Percentiles rank a stretch among this genome's conserved stretches.
Conservation (phyloP, 1,284 basidiomycete genomes). For the Fistulinella cinereoalba region DNA sequence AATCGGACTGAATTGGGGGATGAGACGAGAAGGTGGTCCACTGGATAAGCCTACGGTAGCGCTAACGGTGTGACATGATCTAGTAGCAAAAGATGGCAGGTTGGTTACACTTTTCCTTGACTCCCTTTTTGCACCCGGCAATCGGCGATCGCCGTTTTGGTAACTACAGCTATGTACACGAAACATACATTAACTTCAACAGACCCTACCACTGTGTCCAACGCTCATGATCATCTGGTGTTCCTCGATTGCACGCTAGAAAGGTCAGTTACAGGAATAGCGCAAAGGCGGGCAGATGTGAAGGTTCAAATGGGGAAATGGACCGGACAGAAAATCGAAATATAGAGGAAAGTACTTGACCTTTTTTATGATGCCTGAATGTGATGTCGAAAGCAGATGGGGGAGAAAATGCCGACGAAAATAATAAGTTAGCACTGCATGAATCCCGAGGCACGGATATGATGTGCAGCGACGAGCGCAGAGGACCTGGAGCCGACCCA, state of each 20-base stretch:
- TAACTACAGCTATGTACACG: no score
- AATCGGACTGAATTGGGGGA: no score
- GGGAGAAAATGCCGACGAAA: constrained; percentile 9
- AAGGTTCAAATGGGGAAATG: constrained; percentile 2
- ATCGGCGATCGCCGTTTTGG: constrained; percentile 5
- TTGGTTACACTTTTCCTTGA: constrained; percentile 2
- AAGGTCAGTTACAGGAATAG: constrained; percentile 26
- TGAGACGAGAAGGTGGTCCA: no score
- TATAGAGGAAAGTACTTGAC: constrained; percentile 32
- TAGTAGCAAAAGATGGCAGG: neutral
- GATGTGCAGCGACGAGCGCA: neutral
- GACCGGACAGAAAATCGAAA: constrained; percentile 1
- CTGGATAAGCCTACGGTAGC: no score
- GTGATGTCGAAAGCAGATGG: constrained; percentile 1
- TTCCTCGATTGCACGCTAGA: constrained; percentile 22
- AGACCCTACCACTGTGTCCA: no score
- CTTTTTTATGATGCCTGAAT: constrained; percentile 19
- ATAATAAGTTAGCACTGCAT: constrained; percentile 33
- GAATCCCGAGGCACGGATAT: neutral
- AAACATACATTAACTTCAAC: no score
- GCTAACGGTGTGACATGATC: no score
- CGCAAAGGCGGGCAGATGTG: constrained; percentile 3
- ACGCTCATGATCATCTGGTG: constrained; percentile 5
- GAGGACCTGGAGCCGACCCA: neutral
- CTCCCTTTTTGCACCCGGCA: constrained; percentile 1